These are phyloP conservation scores for Arabidopsis lyrata DNA, from an alignment of 441 rosid species.

Conservation along the genomic window DNA sequence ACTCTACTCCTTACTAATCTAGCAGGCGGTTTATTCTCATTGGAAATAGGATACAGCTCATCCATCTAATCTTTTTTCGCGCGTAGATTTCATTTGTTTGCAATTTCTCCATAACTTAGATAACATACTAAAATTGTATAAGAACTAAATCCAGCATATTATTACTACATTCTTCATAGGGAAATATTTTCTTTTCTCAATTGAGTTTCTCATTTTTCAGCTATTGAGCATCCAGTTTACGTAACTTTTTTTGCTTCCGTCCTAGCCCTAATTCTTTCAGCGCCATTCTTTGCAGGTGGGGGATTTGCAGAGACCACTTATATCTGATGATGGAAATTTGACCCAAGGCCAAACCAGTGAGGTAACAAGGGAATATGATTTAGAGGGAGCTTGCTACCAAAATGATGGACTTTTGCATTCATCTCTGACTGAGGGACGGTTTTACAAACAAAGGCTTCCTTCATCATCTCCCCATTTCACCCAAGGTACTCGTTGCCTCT, in stretches of 20 bases:
- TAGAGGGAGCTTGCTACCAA: slow-evolving; percentile 77
- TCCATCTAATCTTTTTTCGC: slow-evolving; percentile 2
- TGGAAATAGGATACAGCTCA: background rate
- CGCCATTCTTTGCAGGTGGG: slow-evolving; percentile 51
- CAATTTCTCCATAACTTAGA: background rate
- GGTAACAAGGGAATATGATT: slow-evolving; percentile 61
- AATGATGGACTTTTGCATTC: slow-evolving; percentile 64
- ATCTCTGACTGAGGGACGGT: slow-evolving; percentile 61
- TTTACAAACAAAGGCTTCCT: slow-evolving; percentile 70
- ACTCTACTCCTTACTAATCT: slow-evolving; percentile 26
- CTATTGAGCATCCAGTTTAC: slow-evolving; percentile 1
- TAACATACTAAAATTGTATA: slow-evolving; percentile 12
- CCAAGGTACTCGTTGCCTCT: slow-evolving; percentile 49
- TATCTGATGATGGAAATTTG: slow-evolving; percentile 56
- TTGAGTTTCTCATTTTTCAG: slow-evolving; percentile 21
- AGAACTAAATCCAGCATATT: slow-evolving; percentile 1
- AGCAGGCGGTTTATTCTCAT: slow-evolving; percentile 7
- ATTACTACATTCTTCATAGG: background rate
- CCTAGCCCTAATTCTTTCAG: slow-evolving; percentile 23
- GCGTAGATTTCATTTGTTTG: background rate
- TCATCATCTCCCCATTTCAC: slow-evolving; percentile 55
- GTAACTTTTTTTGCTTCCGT: slow-evolving; percentile 1
- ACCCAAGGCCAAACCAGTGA: slow-evolving; percentile 61
- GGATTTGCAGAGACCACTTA: slow-evolving; percentile 83
- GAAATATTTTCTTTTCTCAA: slow-evolving; percentile 13